Evolutionary conservation across 129 eudicot species (phyloP), one percentile per base, ranked within the genome.

Genomic region (Apium graveolens): DNA sequence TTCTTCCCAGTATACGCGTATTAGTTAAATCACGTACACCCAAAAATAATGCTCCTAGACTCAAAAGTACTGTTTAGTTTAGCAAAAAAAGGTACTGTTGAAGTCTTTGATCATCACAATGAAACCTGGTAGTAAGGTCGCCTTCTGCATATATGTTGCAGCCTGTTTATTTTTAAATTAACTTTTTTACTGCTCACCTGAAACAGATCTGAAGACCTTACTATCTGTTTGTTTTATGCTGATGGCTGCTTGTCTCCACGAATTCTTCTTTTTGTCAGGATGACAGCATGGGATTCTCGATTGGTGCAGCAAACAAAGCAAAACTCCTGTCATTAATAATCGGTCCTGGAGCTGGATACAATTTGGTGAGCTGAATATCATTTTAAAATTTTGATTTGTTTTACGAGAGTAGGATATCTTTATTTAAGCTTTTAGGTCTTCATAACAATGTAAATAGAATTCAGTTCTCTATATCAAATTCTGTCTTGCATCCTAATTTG

Each of bases 261-360:
- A 39, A 10, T 32, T 24, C 70, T 39, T 77, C 65, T 10, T 37
- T 77, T 32, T 70, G 77, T 63, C 79, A 94, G 98, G 96, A 85
- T 84, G 92, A 86, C 66, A 85, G 76, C 57, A 82, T 83, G 70
- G 98, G 98, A 4, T 94, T 94, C 74, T 94, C 97, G 46, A 91
- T 94, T 60, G 86, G 93, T 53, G 93, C 91, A 18, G 88, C 90
- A 41, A 91, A 84, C 78, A 76, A 87, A 55, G 78, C 89, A 20
- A 88, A 84, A 45, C 76, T 81, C 13, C 51, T 75, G 44, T 93
- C 98, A 20, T 84, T 94, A 79, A 79, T 91, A 71, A 94, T 91
- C 75, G 98, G 98, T 78, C 96, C 97, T 82, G 98, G 98, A 41
- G 77, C 93, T 35, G 98, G 98, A 75, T 94, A 94, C 91, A 91